Conservation (phyloP, 345 rosid species). For the Citrus cavaleriei region DNA sequence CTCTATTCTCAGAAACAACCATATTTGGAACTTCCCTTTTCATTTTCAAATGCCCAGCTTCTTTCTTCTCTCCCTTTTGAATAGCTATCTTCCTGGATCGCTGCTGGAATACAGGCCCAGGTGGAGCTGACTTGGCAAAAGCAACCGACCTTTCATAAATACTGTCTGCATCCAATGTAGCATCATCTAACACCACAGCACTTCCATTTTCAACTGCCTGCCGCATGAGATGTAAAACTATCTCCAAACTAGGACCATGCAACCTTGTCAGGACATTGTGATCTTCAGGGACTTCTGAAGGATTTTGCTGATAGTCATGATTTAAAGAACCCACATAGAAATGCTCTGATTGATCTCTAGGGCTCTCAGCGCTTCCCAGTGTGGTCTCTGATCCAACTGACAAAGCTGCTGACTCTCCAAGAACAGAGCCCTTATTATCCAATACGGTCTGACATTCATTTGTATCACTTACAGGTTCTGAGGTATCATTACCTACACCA, state of each 20-base stretch:
- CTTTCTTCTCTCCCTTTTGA: slow-evolving; percentile 38
- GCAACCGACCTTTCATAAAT: slow-evolving; percentile 51
- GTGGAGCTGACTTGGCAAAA: slow-evolving; percentile 55
- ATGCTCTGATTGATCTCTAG: slow-evolving; percentile 5
- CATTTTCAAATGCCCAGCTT: slow-evolving; percentile 15
- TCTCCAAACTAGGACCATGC: slow-evolving; percentile 26
- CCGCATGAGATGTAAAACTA: slow-evolving; percentile 45
- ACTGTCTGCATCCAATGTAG: slow-evolving; percentile 53
- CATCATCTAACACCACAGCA: slow-evolving; percentile 53
- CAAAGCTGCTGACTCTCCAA: slow-evolving; percentile 15
- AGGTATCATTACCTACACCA: slow-evolving; percentile 5
- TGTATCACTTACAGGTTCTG: slow-evolving; percentile 18
- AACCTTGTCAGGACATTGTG: slow-evolving; percentile 8
- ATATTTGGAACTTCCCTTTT: slow-evolving; percentile 12
- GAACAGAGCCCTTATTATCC: background rate
- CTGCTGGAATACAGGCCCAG: slow-evolving; percentile 54
- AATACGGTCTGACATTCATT: slow-evolving; percentile 10
- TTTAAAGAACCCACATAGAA: background rate
- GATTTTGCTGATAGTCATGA: slow-evolving; percentile 12
- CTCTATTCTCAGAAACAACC: background rate
- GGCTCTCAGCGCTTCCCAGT: slow-evolving; percentile 7
- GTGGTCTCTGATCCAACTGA: slow-evolving; percentile 4
- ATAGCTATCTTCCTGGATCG: slow-evolving; percentile 29
- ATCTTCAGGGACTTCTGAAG: slow-evolving; percentile 26
- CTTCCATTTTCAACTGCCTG: slow-evolving; percentile 71